Percentiles rank a stretch among this genome's conserved stretches.
Conservation (phyloP, 2,329 filamentous ascomycete species). For the Arthrinium phaeospermum region DNA sequence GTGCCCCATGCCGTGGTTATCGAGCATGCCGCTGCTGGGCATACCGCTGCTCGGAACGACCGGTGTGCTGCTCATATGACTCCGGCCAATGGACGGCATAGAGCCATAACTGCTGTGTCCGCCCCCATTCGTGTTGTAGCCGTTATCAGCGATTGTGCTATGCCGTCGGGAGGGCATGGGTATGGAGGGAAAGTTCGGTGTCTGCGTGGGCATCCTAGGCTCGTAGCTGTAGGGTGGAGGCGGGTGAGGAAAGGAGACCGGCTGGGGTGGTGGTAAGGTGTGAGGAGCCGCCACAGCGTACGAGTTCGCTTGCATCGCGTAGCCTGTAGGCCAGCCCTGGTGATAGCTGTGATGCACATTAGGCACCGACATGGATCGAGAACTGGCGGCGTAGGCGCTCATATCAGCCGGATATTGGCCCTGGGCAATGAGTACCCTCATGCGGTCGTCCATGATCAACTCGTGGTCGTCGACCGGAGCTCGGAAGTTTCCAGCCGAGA, state of each 20-base stretch:
- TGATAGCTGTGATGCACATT: constrained; percentile 16
- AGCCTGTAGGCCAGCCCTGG: neutral
- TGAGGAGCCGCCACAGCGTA: neutral
- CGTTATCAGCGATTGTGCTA: constrained; percentile 2
- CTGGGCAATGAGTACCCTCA: constrained; percentile 4
- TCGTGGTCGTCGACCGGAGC: constrained; percentile 63
- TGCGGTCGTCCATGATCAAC: constrained; percentile 23
- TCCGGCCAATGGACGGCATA: neutral
- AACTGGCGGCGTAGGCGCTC: neutral
- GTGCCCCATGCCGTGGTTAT: constrained; percentile 13
- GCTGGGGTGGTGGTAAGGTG: constrained; percentile 15
- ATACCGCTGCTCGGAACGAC: constrained; percentile 14
- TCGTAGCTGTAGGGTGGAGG: constrained; percentile 13
- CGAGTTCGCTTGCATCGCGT: constrained; percentile 5
- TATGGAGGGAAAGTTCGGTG: constrained; percentile 8
- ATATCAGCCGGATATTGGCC: neutral
- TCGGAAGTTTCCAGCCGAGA: constrained; percentile 70
- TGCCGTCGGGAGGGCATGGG: constrained; percentile 12
- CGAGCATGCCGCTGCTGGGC: neutral
- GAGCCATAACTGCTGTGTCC: neutral
- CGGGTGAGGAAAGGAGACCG: constrained; percentile 13
- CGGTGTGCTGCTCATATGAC: neutral
- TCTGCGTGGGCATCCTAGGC: neutral
- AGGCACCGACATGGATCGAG: constrained; percentile 25
- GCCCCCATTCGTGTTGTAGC: neutral